A percentile compares a stretch with the other conserved stretches of the same genome.
Evolutionary conservation across 345 rosid species (phyloP).

Genomic region (Corchorus olitorius): DNA sequence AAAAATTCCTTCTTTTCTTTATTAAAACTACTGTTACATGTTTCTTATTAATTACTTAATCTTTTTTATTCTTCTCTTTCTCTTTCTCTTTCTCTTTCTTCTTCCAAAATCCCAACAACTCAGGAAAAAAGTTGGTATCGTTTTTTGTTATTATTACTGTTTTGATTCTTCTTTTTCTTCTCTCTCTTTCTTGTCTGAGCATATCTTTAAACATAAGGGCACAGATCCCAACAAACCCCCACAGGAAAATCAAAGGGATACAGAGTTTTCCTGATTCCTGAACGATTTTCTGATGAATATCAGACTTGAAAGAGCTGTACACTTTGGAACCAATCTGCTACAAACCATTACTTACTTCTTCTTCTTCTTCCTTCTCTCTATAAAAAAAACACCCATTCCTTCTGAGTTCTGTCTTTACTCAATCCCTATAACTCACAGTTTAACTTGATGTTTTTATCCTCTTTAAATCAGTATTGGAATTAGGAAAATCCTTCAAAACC

Average conservation of each 20-base stretch:
- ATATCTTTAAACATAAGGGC: conserved; percentile 39
- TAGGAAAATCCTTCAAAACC: not conserved
- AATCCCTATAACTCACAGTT: conserved; percentile 46
- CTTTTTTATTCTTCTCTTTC: not conserved
- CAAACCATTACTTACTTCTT: conserved; percentile 16
- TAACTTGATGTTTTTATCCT: conserved; percentile 17
- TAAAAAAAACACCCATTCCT: conserved; percentile 13
- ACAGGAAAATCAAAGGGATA: conserved; percentile 37
- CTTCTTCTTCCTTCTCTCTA: not conserved
- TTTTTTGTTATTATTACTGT: conserved; percentile 37
- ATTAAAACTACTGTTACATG: conserved; percentile 17
- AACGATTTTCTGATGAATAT: conserved; percentile 46
- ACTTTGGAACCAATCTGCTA: conserved; percentile 34
- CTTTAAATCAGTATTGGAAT: conserved; percentile 29
- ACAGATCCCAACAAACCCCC: conserved; percentile 53
- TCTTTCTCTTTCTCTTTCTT: not conserved
- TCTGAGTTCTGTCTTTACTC: conserved; percentile 30
- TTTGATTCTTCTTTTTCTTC: conserved; percentile 8
- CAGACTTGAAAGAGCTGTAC: conserved; percentile 34
- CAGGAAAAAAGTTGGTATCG: conserved; percentile 39
- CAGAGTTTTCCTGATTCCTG: conserved; percentile 35
- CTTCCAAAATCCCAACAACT: conserved; percentile 38
- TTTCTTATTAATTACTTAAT: conserved; percentile 23
- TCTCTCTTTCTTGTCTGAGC: conserved; percentile 34
- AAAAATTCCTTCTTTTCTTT: not conserved